These are phyloP conservation scores for Epithemia pelagica DNA, from an alignment of 108 stramenopile species.

Conservation along the genomic window DNA sequence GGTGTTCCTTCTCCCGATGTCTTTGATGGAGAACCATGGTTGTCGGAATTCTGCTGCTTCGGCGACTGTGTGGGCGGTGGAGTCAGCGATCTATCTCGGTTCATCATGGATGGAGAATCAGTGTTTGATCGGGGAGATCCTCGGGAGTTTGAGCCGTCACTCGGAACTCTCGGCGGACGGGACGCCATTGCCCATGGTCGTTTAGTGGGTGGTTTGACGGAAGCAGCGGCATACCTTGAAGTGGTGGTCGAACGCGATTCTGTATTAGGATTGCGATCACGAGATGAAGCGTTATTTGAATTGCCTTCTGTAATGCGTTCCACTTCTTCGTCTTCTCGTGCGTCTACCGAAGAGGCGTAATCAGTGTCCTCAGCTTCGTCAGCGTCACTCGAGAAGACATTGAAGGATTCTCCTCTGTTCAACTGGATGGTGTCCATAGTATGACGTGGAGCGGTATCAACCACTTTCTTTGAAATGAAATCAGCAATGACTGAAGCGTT, in stretches of 20 bases:
- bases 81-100: too few species aligned
- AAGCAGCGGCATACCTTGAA: background rate
- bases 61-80: too few species aligned
- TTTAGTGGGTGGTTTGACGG: background rate
- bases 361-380: slow-evolving; percentile 4
- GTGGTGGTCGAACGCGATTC: background rate
- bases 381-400: slow-evolving; percentile 7
- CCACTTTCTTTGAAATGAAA: background rate
- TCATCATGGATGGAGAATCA: background rate
- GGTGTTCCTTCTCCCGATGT: too few species aligned
- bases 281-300: background rate
- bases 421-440: background rate
- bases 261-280: background rate
- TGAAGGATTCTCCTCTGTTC: background rate
- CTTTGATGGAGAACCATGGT: too few species aligned
- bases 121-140: background rate
- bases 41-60: too few species aligned
- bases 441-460: background rate
- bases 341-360: background rate
- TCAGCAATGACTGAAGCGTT: background rate
- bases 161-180: background rate
- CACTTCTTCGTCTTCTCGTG: background rate
- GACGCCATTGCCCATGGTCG: background rate
- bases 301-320: background rate
- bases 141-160: background rate